Evolutionary conservation across 371 early-diverging fungal species (phyloP), one percentile per base, ranked within the genome.

Genomic region (Syncephalastrum monosporum): DNA sequence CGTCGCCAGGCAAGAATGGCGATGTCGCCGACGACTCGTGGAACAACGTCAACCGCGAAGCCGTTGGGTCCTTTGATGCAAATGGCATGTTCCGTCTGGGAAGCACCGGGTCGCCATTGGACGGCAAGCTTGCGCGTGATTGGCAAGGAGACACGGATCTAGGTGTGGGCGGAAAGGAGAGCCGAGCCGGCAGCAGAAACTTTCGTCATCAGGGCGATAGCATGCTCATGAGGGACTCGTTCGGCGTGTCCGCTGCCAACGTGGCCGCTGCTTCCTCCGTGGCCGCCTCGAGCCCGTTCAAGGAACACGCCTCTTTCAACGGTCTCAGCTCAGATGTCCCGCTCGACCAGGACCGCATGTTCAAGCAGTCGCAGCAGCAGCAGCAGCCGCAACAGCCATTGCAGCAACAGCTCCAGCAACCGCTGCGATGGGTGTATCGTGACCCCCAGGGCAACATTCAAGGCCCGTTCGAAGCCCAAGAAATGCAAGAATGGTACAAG

Each of bases 401-500:
- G 43, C 16, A 7, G 42, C 42, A 24, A 41, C 15, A 4, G 46
- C 47, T 1, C 21, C 54, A 6, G 47, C 82, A 85, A 51, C 63
- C 75, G 51, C 56, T 68, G 56, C 79, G 82, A 51, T 93, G 94
- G 94, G 79, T 83, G 49, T 92, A 92, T 56, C 82, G 91, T 25
- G 92, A 92, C 64, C 90, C 92, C 3, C 83, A 82, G 58, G 91
- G 91, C 13, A 80, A 79, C 57, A 76, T 88, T 29, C 90, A 90
- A 70, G 90, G 90, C 14, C 94, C 94, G 6, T 93, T 93, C 61
- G 77, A 83, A 13, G 85, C 89, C 8, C 73, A 82, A 8, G 88
- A 89, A 43, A 93, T 93, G 94, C 90, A 91, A 52, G 91, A 91
- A 55, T 93, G 94, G 94, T 91, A 82, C 67, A 82, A 83, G 44